Evolutionary conservation across 805 yeast species (phyloP), one percentile per base, ranked within the genome.

Genomic region (Ogataea henricii): DNA sequence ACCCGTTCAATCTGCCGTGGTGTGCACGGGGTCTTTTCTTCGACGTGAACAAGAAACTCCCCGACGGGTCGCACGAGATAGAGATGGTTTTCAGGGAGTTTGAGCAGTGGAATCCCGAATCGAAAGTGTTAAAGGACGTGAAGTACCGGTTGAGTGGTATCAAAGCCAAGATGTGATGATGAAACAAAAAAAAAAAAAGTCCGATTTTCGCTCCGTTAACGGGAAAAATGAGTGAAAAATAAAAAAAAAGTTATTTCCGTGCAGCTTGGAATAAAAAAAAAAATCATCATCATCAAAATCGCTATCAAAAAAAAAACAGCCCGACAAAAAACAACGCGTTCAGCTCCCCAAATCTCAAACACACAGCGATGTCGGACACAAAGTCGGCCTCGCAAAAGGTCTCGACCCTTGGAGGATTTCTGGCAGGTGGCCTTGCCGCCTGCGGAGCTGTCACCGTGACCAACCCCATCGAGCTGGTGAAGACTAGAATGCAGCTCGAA

Each of bases 391-490:
- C 83, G n/a, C 83, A 80, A 55, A 71, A 77, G 54, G 76, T 85
- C 17, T 75, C 84, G 33, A 81, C 88, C 3, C 55, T 74, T 10
- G 95, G 95, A 17, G 95, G 96, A 1, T 89, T 91, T 59, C 60
- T 83, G 4, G 96, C 97, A 3, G 97, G 97, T 47, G 96, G 94
- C 7, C 49, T 87, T 13, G 99, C 99, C 2, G 97, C 98, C 2
- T 91, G 98, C 72, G 94, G 96, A 46, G 98, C 99, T 0, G 99
- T 94, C 38, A 92, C 97, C 0, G 84, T 92, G 64, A 91, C 98
- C 3, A 94, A 94, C 65, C 99, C 99, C 5, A 85, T 94, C 53
- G 99, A 94, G 68, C 74, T 94, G 52, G 89, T 92, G 57, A 94
- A 94, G 71, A 94, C 96, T 7, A 75, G 98, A 70, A 87, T 92